Evolutionary conservation across 306 rosid species (phyloP).

Genomic region (Begonia fuchsioides): DNA sequence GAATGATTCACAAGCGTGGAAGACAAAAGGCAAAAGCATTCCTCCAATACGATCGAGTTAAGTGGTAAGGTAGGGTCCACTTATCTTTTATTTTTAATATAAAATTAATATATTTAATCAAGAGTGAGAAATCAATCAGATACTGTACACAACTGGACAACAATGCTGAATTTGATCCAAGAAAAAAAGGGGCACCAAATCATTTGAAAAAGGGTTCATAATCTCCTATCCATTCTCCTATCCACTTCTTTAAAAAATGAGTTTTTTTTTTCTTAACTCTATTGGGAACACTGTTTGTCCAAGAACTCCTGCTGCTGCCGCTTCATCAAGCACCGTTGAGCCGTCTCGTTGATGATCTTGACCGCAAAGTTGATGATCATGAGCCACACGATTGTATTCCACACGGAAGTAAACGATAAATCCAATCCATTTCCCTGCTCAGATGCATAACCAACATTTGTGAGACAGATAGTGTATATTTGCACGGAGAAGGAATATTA

Average conservation of each 20-base stretch:
- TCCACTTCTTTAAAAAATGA: background rate
- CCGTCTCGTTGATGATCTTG: constrained; percentile 82
- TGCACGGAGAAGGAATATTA: no score
- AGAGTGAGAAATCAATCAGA: no score
- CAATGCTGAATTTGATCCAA: no score
- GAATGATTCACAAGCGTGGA: background rate
- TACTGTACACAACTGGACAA: no score
- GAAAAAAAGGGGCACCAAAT: constrained; percentile 20
- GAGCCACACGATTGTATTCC: constrained; percentile 93
- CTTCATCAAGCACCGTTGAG: constrained; percentile 63
- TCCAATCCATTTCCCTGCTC: constrained; percentile 70
- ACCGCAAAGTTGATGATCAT: constrained; percentile 85
- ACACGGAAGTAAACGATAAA: constrained; percentile 61
- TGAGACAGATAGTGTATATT: no score
- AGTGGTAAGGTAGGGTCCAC: background rate
- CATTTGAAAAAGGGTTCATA: constrained; percentile 1
- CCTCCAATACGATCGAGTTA: no score
- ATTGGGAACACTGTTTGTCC: constrained; percentile 11
- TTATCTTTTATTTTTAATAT: no score
- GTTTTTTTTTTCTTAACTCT: background rate
- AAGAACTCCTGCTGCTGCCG: constrained; percentile 48
- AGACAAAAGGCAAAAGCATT: background rate
- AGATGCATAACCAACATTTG: no score
- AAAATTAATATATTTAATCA: no score
- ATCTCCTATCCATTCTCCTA: no score